Percentiles rank a stretch among this genome's conserved stretches.
These are phyloP conservation scores for Picea mariana DNA, from an alignment of 83 land plant genomes.

Conservation along the genomic window DNA sequence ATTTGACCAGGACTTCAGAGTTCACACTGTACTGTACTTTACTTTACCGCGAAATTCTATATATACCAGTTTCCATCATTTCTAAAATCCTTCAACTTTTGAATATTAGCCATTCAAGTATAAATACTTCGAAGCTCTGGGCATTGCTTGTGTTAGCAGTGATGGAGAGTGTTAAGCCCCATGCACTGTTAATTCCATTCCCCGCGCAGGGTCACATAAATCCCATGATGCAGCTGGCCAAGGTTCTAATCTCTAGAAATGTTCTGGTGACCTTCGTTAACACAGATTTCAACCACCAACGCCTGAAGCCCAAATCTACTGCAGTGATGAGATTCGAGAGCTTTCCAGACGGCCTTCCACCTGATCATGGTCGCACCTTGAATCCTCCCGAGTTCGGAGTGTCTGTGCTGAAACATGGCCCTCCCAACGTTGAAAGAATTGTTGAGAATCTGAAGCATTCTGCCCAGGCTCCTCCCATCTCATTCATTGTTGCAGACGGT, in stretches of 20 bases:
- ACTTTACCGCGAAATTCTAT: too few species aligned
- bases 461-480: neutral
- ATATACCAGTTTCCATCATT: too few species aligned
- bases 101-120: too few species aligned
- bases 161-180: neutral
- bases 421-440: too few species aligned
- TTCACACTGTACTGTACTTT: too few species aligned
- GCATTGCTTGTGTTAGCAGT: too few species aligned
- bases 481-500: conserved; percentile 21
- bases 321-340: conserved; percentile 13
- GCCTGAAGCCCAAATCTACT: neutral
- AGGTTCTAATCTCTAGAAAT: too few species aligned
- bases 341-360: conserved; percentile 15
- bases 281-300: conserved; percentile 15
- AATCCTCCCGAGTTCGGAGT: conserved; percentile 1
- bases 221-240: too few species aligned
- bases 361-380: conserved; percentile 14
- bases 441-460: neutral
- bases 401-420: neutral
- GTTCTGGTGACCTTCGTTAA: too few species aligned
- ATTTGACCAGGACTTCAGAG: too few species aligned
- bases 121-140: too few species aligned
- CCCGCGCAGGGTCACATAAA: neutral
- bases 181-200: conserved; percentile 25
- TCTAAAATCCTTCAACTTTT: too few species aligned